Base-by-base conservation (phyloP, 495 filamentous ascomycete species). In the Penicillium lividum region DNA sequence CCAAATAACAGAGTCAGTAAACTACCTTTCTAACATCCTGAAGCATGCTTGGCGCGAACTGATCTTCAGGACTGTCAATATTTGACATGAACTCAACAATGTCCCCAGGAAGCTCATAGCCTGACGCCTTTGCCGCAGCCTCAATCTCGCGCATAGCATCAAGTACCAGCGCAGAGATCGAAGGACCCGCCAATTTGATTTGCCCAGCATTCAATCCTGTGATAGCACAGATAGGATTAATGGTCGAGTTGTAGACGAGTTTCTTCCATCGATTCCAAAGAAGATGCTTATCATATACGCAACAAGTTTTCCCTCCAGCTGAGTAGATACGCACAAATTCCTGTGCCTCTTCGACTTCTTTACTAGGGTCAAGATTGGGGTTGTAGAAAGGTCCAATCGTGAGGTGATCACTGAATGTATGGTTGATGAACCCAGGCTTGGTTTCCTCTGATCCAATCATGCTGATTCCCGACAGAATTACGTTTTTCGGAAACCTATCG, bases 381-480 rank as follows among this genome's bases (percentile, higher is more conserved):
- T 77, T 77, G 10, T 59, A n/a, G 56, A 82, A 83, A 3, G 75
- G 57, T 22, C 82, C 82, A 13, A 84, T 61, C 5, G 66, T 59
- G 3, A 79, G 64, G 5, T 52, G 42, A 56, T 80, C 77, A 2
- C 8, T 3, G 33, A 25, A 30, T 40, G 28, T 18, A 49, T 48
- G 36, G 7, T 56, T 43, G 42, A 47, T 43, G 4, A 48, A 13
- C 0, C 27, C 42, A 4, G 30, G 29, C 38, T 11, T 16, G 5
- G 13, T 52, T 40, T 52, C 50, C 9, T 40, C 28, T 3, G 50
- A 52, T 5, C 50, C 50, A 27, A 52, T 52, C 50, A 52, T 25
- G 33, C 31, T 38, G 34, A 52, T 28, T 5, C 50, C 50, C 5
- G 50, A 52, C 4, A 52, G 33, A 0, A 30, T 5, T 2, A 52